Evolutionary conservation across 257 asterid genomes (phyloP).

Genomic region (Ophiorrhiza pumila): DNA sequence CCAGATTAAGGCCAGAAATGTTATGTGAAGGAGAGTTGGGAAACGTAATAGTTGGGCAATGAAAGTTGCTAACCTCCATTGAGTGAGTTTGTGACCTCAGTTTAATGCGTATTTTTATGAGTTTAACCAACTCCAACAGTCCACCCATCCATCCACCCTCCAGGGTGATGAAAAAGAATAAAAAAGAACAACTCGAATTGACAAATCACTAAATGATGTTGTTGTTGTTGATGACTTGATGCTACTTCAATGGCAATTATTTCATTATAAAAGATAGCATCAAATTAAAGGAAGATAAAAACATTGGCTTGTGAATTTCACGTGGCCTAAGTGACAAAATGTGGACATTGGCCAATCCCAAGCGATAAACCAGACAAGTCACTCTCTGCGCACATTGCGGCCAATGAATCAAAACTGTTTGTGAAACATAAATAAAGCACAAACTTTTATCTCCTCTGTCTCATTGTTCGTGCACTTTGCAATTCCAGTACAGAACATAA

Average conservation of each 20-base stretch:
- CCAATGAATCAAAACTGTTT: no score
- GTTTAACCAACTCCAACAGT: neutral
- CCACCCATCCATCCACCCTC: no score
- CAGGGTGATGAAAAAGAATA: no score
- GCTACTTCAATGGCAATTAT: neutral
- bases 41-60: neutral
- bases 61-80: neutral
- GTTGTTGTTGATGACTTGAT: no score
- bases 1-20: neutral
- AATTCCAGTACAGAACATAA: no score
- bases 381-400: neutral
- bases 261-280: neutral
- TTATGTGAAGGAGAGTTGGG: neutral
- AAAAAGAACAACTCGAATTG: no score
- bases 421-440: no score
- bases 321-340: neutral
- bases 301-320: slow-evolving; percentile 1
- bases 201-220: no score
- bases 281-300: neutral
- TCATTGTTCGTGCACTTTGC: no score
- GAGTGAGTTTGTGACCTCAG: neutral
- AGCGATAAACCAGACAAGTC: neutral
- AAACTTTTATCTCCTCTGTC: no score
- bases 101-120: neutral
- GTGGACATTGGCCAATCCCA: neutral